These are phyloP conservation scores for Tricholomella constricta DNA, from an alignment of 768 basidiomycete genomes.

Conservation along the genomic window DNA sequence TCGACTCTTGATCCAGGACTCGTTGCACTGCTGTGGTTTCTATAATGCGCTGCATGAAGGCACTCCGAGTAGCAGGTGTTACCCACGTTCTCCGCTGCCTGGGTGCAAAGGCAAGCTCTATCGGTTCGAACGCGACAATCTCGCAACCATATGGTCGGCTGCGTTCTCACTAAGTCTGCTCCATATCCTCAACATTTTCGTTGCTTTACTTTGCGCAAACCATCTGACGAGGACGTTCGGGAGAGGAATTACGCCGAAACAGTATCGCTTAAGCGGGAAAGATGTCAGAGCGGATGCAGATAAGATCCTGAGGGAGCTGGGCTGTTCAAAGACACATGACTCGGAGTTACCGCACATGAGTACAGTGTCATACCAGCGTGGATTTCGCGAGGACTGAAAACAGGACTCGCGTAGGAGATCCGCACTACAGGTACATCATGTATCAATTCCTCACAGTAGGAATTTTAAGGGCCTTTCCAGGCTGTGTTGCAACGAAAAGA, in stretches of 20 bases:
- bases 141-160: conserved; percentile 48
- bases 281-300: conserved; percentile 48
- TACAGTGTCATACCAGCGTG: neutral
- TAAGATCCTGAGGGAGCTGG: conserved; percentile 24
- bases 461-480: too few species aligned
- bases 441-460: too few species aligned
- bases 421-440: too few species aligned
- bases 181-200: conserved; percentile 60
- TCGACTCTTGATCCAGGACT: conserved; percentile 59
- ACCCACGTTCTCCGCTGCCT: conserved; percentile 59
- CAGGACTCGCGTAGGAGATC: too few species aligned
- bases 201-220: conserved; percentile 67
- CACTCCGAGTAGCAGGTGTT: conserved; percentile 58
- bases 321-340: neutral
- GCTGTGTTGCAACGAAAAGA: too few species aligned
- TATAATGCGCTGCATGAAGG: conserved; percentile 62
- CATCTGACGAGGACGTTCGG: conserved; percentile 66
- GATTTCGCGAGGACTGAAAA: too few species aligned
- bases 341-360: neutral
- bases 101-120: conserved; percentile 67
- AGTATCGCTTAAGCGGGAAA: conserved; percentile 52
- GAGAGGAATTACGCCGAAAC: conserved; percentile 60
- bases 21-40: conserved; percentile 68
- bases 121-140: conserved; percentile 50
- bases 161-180: conserved; percentile 60